A percentile compares a stretch with the other conserved stretches of the same genome.
phyloP scores from a whole-genome alignment of 345 rosid genomes.

The Lepidium aucheri region DNA sequence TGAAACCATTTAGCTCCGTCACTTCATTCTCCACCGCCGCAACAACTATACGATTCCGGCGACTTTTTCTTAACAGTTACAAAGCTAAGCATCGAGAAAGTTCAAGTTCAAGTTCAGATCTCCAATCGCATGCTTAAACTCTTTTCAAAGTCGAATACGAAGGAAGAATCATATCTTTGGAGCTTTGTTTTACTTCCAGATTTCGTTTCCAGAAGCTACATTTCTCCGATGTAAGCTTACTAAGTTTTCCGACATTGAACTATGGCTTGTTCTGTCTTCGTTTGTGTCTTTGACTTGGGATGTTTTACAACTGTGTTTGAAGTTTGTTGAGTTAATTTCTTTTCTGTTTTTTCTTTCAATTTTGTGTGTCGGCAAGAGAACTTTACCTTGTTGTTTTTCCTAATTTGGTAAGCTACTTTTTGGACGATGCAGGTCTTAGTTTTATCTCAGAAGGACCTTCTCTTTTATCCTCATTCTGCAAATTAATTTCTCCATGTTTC shows the following conservation, averaged over 20 bases:
- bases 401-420: slow-evolving; percentile 21
- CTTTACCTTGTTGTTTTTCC: slow-evolving; percentile 17
- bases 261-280: neutral
- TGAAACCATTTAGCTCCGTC: neutral
- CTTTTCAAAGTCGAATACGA: neutral
- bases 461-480: slow-evolving; percentile 10
- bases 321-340: neutral
- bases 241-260: neutral
- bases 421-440: slow-evolving; percentile 7
- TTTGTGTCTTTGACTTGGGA: neutral
- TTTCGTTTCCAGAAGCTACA: slow-evolving; percentile 16
- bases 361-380: slow-evolving; percentile 18
- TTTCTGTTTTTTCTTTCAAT: slow-evolving; percentile 5
- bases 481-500: neutral
- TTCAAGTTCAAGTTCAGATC: neutral
- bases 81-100: neutral
- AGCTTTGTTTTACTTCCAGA: neutral
- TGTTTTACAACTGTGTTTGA: neutral
- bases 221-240: slow-evolving; percentile 23
- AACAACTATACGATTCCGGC: slow-evolving; percentile 12
- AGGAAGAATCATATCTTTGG: neutral
- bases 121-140: neutral
- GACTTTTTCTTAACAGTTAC: neutral
- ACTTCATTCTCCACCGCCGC: slow-evolving; percentile 11
- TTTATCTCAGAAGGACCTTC: neutral